Conservation (phyloP, 2,329 filamentous ascomycete genomes). For the Sporothrix pallida region DNA sequence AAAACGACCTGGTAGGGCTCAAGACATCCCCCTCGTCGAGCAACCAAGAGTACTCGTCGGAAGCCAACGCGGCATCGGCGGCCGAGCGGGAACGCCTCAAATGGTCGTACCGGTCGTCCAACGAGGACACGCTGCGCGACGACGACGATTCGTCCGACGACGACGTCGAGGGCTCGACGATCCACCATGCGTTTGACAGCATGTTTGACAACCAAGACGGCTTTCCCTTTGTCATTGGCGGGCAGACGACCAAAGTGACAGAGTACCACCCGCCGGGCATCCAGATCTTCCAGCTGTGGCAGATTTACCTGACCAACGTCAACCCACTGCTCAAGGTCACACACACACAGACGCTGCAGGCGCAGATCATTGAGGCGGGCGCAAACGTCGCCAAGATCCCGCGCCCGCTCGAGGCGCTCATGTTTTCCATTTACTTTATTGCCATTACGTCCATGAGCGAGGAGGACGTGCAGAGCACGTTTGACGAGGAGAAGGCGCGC, state of each 20-base stretch:
- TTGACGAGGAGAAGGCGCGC: constrained; percentile 58
- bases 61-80: constrained; percentile 5
- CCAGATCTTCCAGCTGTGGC: constrained; percentile 70
- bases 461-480: constrained; percentile 56
- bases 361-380: constrained; percentile 67
- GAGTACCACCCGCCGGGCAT: constrained; percentile 60
- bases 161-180: constrained; percentile 59
- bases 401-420: constrained; percentile 66
- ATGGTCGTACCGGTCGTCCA: constrained; percentile 54
- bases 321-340: constrained; percentile 72
- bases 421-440: constrained; percentile 69
- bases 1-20: constrained; percentile 61
- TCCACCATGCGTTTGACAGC: constrained; percentile 64
- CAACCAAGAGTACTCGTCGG: constrained; percentile 41
- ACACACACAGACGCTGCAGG: constrained; percentile 69
- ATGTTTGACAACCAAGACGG: constrained; percentile 63
- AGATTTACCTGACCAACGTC: constrained; percentile 72
- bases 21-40: constrained; percentile 59
- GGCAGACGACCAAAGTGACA: constrained; percentile 51
- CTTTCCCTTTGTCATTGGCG: constrained; percentile 63
- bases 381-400: constrained; percentile 60
- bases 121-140: constrained; percentile 51
- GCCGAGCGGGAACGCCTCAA: not conserved
- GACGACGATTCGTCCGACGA: constrained; percentile 61
- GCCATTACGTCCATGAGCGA: constrained; percentile 65